Base-by-base conservation (phyloP, 1,284 basidiomycete species). In the Cryptococcus wingfieldii region DNA sequence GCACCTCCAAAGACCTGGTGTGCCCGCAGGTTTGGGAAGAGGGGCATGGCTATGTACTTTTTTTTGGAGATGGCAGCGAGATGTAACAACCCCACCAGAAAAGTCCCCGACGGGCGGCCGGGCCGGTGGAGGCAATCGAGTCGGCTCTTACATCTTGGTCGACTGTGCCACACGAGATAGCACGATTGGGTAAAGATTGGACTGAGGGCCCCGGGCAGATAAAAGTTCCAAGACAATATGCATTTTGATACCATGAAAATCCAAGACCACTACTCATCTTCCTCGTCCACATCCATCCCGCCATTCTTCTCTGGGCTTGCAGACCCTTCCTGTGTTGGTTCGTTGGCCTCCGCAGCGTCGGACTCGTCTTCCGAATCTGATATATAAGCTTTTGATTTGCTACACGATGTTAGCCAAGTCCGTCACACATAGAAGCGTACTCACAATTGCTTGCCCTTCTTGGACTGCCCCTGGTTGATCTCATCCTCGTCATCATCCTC, bases 1-100 rank as follows among this genome's bases (percentile, higher is more conserved):
- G 59, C 31, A 77, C 75, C 76, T 48, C 93, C 93, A 70, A 95
- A 94, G 52, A 97, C 80, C 72, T 94, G 89, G 75, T 92, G 89
- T 38, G 92, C 79, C 19, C 90, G 84, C 44, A 95, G 81, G 69
- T 91, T 82, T 65, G 83, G 86, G 79, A 87, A 77, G 79, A 79
- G 70, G 16, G 77, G 73, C 75, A 78, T 78, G 12, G 25, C n/a
- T 6, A 34, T 6, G 31, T 31, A n/a, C n/a, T n/a, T n/a, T n/a
- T n/a, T n/a, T n/a, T n/a, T n/a, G n/a, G n/a, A 8, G 10, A 34
- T 34, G 7, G 4, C 23, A 34, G 31, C 31, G 31, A 34, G 10
- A 34, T 34, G 10, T 8, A 34, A 8, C 7, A 34, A 34, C 31
- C 31, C 31, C 31, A 34, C 31, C 31, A 34, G 31, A 34, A 23